Percentiles rank a stretch among this genome's conserved stretches.
These are phyloP conservation scores for Coccomyxa sp. DNA, from an alignment of 139 green algal species.

Conservation along the genomic window DNA sequence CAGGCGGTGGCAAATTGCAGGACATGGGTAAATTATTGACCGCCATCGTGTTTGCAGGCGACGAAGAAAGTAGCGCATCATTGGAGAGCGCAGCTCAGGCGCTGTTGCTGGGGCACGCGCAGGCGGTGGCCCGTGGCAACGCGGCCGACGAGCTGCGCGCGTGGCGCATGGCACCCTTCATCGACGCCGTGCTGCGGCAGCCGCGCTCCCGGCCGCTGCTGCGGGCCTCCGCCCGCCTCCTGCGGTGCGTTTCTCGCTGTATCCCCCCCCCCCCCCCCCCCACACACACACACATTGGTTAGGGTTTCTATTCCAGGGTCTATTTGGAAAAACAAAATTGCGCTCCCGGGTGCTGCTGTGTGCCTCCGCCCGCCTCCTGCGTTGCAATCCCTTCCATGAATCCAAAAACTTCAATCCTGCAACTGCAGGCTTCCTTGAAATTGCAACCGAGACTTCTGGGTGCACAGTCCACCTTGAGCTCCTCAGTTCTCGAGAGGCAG, in stretches of 20 bases:
- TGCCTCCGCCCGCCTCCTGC: too few species aligned
- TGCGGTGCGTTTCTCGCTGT: not conserved
- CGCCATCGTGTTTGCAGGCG: too few species aligned
- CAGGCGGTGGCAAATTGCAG: conserved; percentile 48
- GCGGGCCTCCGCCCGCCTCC: conserved; percentile 33
- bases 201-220: conserved; percentile 28
- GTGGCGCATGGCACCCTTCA: conserved; percentile 77
- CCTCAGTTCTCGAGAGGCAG: too few species aligned
- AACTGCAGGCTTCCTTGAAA: too few species aligned
- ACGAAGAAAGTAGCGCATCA: too few species aligned
- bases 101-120: conserved; percentile 37
- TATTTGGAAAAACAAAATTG: not conserved
- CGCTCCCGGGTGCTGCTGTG: not conserved
- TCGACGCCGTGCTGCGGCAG: conserved; percentile 75
- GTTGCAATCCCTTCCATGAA: too few species aligned
- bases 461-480: too few species aligned
- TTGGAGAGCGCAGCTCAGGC: too few species aligned
- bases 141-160: conserved; percentile 32
- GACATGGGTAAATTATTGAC: too few species aligned
- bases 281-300: too few species aligned
- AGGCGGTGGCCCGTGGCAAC: conserved; percentile 31
- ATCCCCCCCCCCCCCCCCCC: not conserved
- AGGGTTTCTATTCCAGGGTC: not conserved
- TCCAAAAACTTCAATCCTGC: too few species aligned
- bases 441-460: too few species aligned